Evolutionary conservation across 169 alveolate species (phyloP), one percentile per base, ranked within the genome.

Genomic region (Toxoplasma gondii): DNA sequence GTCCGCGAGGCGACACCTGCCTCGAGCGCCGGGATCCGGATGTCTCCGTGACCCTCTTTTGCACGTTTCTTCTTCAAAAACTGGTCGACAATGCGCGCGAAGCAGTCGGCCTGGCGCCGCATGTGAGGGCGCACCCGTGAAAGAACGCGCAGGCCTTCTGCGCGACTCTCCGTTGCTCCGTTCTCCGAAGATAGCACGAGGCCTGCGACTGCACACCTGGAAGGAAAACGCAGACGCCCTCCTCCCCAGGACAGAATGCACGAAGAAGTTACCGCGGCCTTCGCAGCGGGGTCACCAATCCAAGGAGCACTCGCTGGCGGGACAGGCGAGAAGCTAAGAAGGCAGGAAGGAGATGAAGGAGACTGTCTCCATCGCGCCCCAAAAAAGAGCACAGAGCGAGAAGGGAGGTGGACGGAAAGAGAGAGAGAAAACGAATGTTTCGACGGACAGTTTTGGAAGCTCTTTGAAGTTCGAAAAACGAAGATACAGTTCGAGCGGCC

Each of bases 131-230:
- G 45, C 39, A 78, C 86, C 39, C 86, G 86, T 17, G 39, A 1
- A 12, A 78, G 44, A 7, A 78, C 86, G 44, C 86, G 43, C 45
- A 78, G 44, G 86, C 86, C 86, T n/a, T 78, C 86, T n/a, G n/a
- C 86, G 7, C 49, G 45, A 29, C 39, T 38, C 86, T 12, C 86
- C 45, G 27, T 78, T n/a, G 44, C 49, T 49, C 58, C 58, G 34
- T 69, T 34, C 39, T 69, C 43, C 43, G 38, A 7, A 69, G 82
- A 69, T 12, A 69, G n/a, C 29, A n/a, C 43, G 49, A 78, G 9
- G 39, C 86, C 45, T 41, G 22, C 86, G 44, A 78, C 45, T 27
- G 86, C 22, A n/a, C 86, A 78, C 86, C 86, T 78, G 86, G 10
- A n/a, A 9, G 10, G 29, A n/a, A 38, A 53, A 53, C 9, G 19